Evolutionary conservation across 176 grass and related monocot species (phyloP), one percentile per base, ranked within the genome.

Genomic region (Tillandsia leiboldiana): DNA sequence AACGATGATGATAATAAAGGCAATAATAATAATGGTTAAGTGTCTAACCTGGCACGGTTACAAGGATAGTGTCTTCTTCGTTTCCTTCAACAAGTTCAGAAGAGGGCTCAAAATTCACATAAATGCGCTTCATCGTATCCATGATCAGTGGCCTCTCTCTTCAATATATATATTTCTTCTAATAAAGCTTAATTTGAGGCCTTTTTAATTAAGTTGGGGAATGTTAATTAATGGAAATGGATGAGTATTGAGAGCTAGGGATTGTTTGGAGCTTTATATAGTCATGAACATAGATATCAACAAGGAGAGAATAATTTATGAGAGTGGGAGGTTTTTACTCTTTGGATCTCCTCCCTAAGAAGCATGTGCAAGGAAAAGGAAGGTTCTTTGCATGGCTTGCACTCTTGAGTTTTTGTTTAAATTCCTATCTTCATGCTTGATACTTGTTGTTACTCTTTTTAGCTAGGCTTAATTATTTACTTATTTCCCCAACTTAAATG

Each of bases 351-450:
- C 81, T 81, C 58, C 65, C 50, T 64, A 73, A 3, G 15, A 23
- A 20, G 20, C 20, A 20, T 69, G 33, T 42, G 33, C 33, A 42
- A 11, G 48, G 13, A 15, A 70, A 73, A 56, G 59, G 29, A 73
- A 20, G 69, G 65, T 86, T 74, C 83, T 74, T 88, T 88, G 73
- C 85, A 80, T 83, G 42, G 9, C 73, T 77, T 70, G 54, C n/a
- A 17, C 13, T 59, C 20, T 14, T 59, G 33, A 42, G 4, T 7
- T 7, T 42, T 42, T 42, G 33, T 42, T 42, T 42, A 42, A 42
- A 42, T 42, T 42, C 33, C 33, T 42, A 7, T 42, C 33, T 42
- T 42, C 33, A 42, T 42, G 33, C 4, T 42, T 42, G 33, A 42
- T 42, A 42, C 33, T 42, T 42, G 5, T 42, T 42, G 33, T 42